Evolutionary conservation across 2,329 filamentous ascomycete genomes (phyloP).

Genomic region (Myrmaecium sp.): DNA sequence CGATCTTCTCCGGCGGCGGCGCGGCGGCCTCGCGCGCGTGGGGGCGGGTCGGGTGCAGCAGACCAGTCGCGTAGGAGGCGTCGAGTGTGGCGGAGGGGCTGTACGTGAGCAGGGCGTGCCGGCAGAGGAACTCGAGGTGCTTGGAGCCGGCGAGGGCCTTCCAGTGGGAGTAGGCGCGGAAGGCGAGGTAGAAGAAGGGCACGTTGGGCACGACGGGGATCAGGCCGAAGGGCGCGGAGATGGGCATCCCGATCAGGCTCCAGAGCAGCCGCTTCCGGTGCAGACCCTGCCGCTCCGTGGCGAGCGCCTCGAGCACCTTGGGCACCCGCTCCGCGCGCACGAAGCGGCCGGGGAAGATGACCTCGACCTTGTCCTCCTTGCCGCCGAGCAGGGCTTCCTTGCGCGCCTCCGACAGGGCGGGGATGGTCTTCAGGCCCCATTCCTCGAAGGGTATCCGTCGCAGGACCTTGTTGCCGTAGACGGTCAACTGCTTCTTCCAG

Average conservation of each 20-base stretch:
- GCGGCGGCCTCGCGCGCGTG: conserved; percentile 20
- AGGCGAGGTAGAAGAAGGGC: conserved; percentile 90
- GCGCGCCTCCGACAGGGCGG: conserved; percentile 54
- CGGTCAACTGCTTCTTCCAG: conserved; percentile 78
- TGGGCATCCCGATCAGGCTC: conserved; percentile 68
- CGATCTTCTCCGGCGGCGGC: conserved; percentile 20
- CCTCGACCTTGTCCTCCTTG: conserved; percentile 48
- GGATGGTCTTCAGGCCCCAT: conserved; percentile 94
- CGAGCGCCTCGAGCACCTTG: conserved; percentile 50
- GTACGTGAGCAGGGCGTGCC: conserved; percentile 50
- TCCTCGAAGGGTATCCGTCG: conserved; percentile 87
- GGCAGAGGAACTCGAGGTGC: conserved; percentile 66
- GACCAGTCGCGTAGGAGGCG: conserved; percentile 47
- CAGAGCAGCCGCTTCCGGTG: conserved; percentile 64
- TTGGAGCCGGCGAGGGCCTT: conserved; percentile 63
- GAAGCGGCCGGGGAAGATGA: conserved; percentile 59
- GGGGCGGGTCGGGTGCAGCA: conserved; percentile 26
- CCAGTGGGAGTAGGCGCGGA: conserved; percentile 48
- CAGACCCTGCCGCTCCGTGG: conserved; percentile 62
- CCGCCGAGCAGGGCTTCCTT: conserved; percentile 46
- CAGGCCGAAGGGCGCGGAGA: conserved; percentile 66
- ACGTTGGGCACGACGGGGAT: conserved; percentile 86
- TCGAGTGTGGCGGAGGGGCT: conserved; percentile 55
- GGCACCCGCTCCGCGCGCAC: conserved; percentile 48
- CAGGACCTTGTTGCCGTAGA: conserved; percentile 72